These are phyloP conservation scores for Pascua sp. DNA, from an alignment of 1,284 basidiomycete species.

Conservation along the genomic window DNA sequence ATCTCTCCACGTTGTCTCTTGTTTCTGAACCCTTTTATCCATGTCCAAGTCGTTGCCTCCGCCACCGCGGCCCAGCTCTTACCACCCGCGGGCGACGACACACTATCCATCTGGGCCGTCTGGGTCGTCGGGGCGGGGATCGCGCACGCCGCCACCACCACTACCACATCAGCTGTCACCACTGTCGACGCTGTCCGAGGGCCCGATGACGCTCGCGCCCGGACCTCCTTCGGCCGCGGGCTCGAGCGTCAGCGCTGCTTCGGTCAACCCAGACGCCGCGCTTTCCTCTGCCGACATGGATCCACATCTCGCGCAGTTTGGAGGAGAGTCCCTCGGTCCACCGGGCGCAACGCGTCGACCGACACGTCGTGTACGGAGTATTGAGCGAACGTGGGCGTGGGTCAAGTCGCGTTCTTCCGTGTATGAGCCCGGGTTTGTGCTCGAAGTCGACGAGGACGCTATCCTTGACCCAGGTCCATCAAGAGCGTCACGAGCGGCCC, in stretches of 20 bases:
- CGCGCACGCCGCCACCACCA: neutral
- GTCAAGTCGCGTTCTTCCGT: conserved; percentile 20
- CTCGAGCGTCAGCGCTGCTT: conserved; percentile 14
- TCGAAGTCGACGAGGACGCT: conserved; percentile 6
- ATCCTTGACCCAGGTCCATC: conserved; percentile 2
- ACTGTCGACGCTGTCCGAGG: neutral
- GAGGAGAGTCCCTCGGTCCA: conserved; percentile 10
- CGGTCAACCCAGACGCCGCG: conserved; percentile 3
- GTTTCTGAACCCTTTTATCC: neutral
- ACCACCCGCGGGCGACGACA: neutral
- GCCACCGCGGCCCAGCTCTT: conserved; percentile 1
- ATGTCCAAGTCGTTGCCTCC: conserved; percentile 8
- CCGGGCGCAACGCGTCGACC: conserved; percentile 17
- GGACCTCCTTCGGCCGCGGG: conserved; percentile 12
- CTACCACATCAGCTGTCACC: conserved; percentile 1
- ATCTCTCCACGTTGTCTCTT: no score
- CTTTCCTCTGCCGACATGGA: conserved; percentile 20
- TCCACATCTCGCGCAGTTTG: conserved; percentile 12
- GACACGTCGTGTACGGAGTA: conserved; percentile 16
- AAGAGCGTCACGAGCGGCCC: neutral
- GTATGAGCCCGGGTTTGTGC: conserved; percentile 14
- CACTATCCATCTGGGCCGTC: neutral
- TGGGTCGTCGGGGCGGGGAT: no score
- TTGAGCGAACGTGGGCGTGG: conserved; percentile 21
- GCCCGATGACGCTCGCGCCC: conserved; percentile 7